Evolutionary conservation across 2,329 filamentous ascomycete species (phyloP), one percentile per base, ranked within the genome.

Genomic region (Pseudogymnoascus sp.): DNA sequence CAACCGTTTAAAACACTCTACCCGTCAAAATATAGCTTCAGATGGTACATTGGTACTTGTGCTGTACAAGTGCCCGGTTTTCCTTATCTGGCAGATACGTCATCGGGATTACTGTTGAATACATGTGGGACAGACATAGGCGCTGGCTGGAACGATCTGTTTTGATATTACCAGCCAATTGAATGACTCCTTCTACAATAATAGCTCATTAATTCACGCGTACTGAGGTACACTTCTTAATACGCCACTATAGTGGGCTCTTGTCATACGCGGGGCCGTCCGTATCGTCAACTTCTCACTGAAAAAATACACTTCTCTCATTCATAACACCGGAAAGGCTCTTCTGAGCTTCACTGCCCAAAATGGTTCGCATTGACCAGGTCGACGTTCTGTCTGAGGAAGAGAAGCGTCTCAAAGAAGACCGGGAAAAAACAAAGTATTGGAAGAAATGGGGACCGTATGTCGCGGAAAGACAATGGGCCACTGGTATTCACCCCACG

Each of bases 371-470:
- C 72, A 88, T 95, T 73, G 91, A 96, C 77, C 86, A 88, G 73
- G 86, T 95, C 77, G 90, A 95, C 74, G 93, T 91, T 76, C 83
- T 93, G 73, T 92, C 89, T 65, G 88, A 90, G 76, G 93, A 97
- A 78, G 93, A 97, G 81, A 89, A 89, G 76, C 88, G 95, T 60
- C 83, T 97, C 70, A 88, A 89, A 73, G 86, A 96, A 73, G 93
- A 97, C 77, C 85, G 87, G 65, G 85, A 93, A 68, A 88, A 88
- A 67, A 84, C 78, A 68, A 93, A 91, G 76, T 97, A 97, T 80
- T 97, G 93, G 93, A 97, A 97, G 85, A 91, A 89, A 86, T 97
- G 93, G 92, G 93, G 93, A 63, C 88, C 93, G 23, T 97, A 97
- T 73, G 88, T 96, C 70, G 87, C 93, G 63, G 93, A 97, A 80